Percentiles rank a stretch among this genome's conserved stretches.
Conservation (phyloP, 2,329 filamentous ascomycete species). For the Trichophaea hybrida region DNA sequence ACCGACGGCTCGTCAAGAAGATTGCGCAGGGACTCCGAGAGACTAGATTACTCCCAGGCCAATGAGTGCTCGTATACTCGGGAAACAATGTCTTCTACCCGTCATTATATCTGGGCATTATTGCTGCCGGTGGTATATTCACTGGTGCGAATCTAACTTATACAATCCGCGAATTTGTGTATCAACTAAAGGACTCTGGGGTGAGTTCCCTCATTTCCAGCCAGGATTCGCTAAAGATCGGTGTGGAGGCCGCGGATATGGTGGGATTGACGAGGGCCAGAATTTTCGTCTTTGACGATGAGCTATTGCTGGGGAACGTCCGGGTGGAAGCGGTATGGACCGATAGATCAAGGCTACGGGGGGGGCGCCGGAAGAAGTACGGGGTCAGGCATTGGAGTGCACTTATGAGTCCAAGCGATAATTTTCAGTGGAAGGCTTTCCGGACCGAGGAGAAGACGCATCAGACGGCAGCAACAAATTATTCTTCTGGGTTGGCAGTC, state of each 20-base stretch:
- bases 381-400: constrained; percentile 49
- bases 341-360: constrained; percentile 25
- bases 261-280: constrained; percentile 41
- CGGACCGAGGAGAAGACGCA: constrained; percentile 36
- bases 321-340: constrained; percentile 6
- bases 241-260: constrained; percentile 49
- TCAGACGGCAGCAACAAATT: constrained; percentile 57
- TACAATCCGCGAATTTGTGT: constrained; percentile 55
- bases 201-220: constrained; percentile 54
- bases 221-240: constrained; percentile 45
- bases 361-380: constrained; percentile 16
- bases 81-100: constrained; percentile 63
- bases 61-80: constrained; percentile 59
- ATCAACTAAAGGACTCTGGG: constrained; percentile 58
- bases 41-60: constrained; percentile 50
- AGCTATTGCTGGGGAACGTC: constrained; percentile 10
- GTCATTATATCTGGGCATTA: constrained; percentile 52
- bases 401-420: constrained; percentile 42
- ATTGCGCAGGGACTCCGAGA: constrained; percentile 53
- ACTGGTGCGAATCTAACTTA: constrained; percentile 60
- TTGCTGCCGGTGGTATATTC: constrained; percentile 68
- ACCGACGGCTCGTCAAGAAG: constrained; percentile 57
- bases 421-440: constrained; percentile 50
- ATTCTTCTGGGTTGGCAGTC: constrained; percentile 45
- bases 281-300: constrained; percentile 53